Evolutionary conservation across 306 rosid species (phyloP).

Genomic region (Ziziphus jujuba): DNA sequence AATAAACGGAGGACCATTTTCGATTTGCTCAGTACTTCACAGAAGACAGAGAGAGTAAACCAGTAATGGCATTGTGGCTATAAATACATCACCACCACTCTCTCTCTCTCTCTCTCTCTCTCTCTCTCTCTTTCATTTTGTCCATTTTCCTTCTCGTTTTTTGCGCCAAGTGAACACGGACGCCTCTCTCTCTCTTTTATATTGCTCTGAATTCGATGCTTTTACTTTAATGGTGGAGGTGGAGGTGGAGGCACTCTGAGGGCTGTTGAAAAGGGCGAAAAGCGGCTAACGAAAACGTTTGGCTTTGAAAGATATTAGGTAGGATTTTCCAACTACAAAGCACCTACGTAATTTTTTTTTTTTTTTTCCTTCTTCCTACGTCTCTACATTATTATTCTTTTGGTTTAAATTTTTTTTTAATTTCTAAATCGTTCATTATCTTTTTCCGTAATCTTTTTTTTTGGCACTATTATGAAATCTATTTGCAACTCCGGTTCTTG

Average conservation of each 20-base stretch:
- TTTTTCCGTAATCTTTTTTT: too few species aligned
- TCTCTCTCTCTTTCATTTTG: not conserved
- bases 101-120: conserved; percentile 3
- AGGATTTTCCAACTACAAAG: not conserved
- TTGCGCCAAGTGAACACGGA: not conserved
- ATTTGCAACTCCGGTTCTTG: too few species aligned
- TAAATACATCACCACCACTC: not conserved
- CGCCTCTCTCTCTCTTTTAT: not conserved
- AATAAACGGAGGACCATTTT: too few species aligned
- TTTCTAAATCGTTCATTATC: too few species aligned
- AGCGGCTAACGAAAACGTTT: conserved; percentile 2
- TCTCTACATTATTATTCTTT: too few species aligned
- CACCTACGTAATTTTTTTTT: too few species aligned
- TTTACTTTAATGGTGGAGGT: not conserved
- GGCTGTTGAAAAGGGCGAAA: conserved; percentile 15
- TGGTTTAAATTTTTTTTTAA: too few species aligned
- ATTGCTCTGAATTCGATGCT: not conserved
- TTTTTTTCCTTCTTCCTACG: too few species aligned
- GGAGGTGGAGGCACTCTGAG: not conserved
- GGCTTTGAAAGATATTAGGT: not conserved
- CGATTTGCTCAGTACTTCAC: not conserved
- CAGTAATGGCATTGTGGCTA: not conserved
- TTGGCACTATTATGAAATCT: too few species aligned
- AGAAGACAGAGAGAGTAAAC: too few species aligned
- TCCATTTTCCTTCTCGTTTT: not conserved